phyloP scores from a whole-genome alignment of 1,284 basidiomycete genomes.

The Cerrena zonata region DNA sequence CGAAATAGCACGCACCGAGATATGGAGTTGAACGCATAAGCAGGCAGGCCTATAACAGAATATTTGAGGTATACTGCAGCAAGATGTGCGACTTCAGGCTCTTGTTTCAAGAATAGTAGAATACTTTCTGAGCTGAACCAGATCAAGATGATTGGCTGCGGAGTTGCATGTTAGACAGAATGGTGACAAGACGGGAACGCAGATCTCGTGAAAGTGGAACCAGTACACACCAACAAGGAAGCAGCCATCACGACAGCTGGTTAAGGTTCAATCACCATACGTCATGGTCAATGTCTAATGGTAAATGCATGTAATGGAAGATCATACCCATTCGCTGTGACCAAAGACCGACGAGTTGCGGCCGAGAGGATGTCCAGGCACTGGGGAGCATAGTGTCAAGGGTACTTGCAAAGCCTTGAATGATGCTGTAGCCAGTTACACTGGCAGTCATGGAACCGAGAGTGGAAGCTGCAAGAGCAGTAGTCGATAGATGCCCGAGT shows the following conservation, averaged over 20 bases:
- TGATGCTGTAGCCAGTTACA: constrained; percentile 63
- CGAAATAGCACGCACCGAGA: constrained; percentile 42
- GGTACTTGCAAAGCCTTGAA: constrained; percentile 81
- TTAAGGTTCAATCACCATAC: constrained; percentile 6
- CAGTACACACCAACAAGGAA: constrained; percentile 47
- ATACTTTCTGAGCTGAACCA: constrained; percentile 83
- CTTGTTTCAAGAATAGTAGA: constrained; percentile 76
- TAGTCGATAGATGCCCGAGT: constrained; percentile 80
- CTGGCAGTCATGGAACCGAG: constrained; percentile 85
- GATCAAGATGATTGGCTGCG: constrained; percentile 56
- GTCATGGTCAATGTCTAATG: not conserved
- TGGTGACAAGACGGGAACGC: not conserved
- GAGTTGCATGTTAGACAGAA: not conserved
- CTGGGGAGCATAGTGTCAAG: constrained; percentile 87
- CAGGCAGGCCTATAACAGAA: constrained; percentile 80
- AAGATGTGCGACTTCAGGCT: constrained; percentile 76
- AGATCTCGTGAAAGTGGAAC: no score
- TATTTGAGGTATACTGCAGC: constrained; percentile 77
- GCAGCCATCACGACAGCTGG: constrained; percentile 63
- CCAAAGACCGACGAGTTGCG: constrained; percentile 85
- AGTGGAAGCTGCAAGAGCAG: constrained; percentile 79
- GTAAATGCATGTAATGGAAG: not conserved
- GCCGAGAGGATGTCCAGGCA: constrained; percentile 84
- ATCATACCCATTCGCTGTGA: constrained; percentile 76
- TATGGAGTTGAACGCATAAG: constrained; percentile 74